These are phyloP conservation scores for Candida takata DNA, from an alignment of 805 yeast genomes.

Conservation along the genomic window DNA sequence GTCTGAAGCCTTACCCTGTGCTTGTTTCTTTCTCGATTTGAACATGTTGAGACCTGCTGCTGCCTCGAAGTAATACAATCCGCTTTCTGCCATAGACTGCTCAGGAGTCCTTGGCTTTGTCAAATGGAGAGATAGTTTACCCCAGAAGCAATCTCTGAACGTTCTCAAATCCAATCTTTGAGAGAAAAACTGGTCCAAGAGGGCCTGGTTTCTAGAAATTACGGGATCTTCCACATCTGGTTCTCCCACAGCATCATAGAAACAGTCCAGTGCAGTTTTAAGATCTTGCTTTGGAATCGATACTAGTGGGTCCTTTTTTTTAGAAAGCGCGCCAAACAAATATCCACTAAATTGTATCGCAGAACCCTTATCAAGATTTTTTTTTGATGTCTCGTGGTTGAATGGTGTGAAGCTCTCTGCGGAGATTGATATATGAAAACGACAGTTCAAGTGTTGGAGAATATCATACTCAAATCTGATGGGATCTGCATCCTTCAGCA, in stretches of 20 bases:
- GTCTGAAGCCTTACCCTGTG: conserved; percentile 79
- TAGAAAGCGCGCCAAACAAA: conserved; percentile 48
- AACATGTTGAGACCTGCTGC: conserved; percentile 58
- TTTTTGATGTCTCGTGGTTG: conserved; percentile 52
- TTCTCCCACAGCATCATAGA: conserved; percentile 66
- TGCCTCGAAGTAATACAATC: conserved; percentile 67
- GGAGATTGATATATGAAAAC: conserved; percentile 60
- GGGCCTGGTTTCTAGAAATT: conserved; percentile 39
- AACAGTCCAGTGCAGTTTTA: conserved; percentile 62
- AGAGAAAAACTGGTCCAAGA: conserved; percentile 41
- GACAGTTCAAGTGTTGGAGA: conserved; percentile 72
- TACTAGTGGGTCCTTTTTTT: conserved; percentile 52
- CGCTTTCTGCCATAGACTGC: conserved; percentile 37
- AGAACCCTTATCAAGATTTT: conserved; percentile 32
- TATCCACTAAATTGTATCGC: conserved; percentile 36
- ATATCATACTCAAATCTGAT: conserved; percentile 56
- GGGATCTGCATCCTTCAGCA: conserved; percentile 37
- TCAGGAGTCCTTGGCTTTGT: conserved; percentile 27
- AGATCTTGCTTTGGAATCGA: conserved; percentile 61
- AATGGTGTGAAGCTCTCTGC: conserved; percentile 54
- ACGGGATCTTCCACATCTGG: conserved; percentile 39
- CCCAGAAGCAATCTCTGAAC: conserved; percentile 46
- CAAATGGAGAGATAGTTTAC: conserved; percentile 31
- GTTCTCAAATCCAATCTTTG: conserved; percentile 36
- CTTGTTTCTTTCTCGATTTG: conserved; percentile 61